Base-by-base conservation (phyloP, 2,329 filamentous ascomycete genomes). In the Exophiala oligosperma region DNA sequence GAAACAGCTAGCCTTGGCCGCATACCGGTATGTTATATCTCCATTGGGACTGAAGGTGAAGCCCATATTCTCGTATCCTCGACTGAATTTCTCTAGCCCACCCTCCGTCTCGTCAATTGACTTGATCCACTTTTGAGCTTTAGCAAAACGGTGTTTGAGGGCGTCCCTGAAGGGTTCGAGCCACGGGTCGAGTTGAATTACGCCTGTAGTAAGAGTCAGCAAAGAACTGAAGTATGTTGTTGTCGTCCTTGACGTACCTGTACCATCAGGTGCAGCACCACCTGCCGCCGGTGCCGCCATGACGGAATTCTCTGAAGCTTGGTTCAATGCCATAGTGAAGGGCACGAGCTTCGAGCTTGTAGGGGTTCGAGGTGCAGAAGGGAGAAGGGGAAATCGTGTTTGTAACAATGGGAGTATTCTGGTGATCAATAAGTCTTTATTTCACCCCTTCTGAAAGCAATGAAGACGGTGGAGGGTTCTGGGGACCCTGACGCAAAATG, bases 71-170 rank as follows among this genome's bases (percentile, higher is more conserved):
- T 97, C 91, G 62, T 85, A 89, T 46, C 94, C 93, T 76, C 83
- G 89, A 68, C 90, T 93, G 77, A 97, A 99, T 73, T 93, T 91
- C 60, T 96, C 91, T 43, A 99, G 72, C 14, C 94, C 91, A 50
- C 94, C 94, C 74, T 99, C 94, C 1, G 83, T 85, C 37, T 91
- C 82, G 63, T 96, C 79, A 70, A 99, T 90, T 28, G 78, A 87
- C 72, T 89, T 85, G 70, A 97, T 90, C 94, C 93, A 97, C 58
- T 89, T 79, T 68, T 95, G 87, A 9, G 92, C 86, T 71, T 90
- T 91, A 57, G 83, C 76, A 74, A 88, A 97, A 70, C 94, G 86
- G 60, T 85, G 83, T 73, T 85, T 87, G 64, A 99, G 80, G 32
- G 87, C 79, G 55, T 88, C 90, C 68, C 86, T 84, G 80, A 95